A percentile compares a stretch with the other conserved stretches of the same genome.
Conservation (phyloP, 2,329 filamentous ascomycete genomes). For the Claviceps maximensis region DNA sequence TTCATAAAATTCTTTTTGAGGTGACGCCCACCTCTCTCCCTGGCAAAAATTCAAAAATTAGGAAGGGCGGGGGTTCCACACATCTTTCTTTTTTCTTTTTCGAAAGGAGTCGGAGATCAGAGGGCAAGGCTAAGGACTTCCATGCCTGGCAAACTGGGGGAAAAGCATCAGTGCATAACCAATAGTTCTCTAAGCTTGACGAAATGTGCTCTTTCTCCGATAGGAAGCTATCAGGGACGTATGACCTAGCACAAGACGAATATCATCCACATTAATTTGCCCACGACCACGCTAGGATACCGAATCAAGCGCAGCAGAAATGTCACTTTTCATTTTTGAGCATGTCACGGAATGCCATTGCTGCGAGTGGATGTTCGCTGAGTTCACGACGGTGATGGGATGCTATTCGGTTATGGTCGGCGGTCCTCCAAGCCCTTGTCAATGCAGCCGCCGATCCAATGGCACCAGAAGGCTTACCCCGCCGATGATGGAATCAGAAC, state of each 20-base stretch:
- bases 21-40: neutral
- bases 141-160: neutral
- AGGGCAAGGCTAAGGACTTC: neutral
- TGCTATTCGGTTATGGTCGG: neutral
- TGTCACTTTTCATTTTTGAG: neutral
- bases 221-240: neutral
- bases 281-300: neutral
- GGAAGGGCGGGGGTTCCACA: too few species aligned
- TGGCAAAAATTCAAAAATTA: neutral
- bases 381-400: neutral
- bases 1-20: neutral
- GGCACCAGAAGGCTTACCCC: too few species aligned
- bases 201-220: neutral
- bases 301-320: neutral
- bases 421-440: neutral
- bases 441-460: neutral
- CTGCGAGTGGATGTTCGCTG: neutral
- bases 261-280: neutral
- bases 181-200: neutral
- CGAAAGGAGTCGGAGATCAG: neutral
- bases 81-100: too few species aligned
- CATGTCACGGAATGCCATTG: neutral
- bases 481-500: too few species aligned
- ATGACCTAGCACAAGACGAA: neutral
- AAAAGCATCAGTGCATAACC: neutral